Conservation (phyloP, 164 flowering plant species). For the Berberis vulgaris region DNA sequence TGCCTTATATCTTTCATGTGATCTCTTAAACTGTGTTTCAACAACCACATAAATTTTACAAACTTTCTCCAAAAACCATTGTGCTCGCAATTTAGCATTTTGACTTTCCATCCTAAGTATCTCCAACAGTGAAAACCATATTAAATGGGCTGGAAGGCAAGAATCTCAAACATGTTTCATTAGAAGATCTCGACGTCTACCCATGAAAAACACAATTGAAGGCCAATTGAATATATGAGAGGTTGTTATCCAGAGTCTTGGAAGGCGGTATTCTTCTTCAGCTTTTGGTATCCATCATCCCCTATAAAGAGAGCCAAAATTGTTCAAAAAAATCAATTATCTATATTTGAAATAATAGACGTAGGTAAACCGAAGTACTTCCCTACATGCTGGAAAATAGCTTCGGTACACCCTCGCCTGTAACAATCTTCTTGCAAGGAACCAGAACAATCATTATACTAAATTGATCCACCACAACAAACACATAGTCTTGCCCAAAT, state of each 20-base stretch:
- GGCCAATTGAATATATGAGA: background rate
- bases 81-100: background rate
- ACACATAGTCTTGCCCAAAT: background rate
- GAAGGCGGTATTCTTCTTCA: background rate
- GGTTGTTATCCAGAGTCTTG: background rate
- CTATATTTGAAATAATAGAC: background rate
- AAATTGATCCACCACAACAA: background rate
- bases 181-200: background rate
- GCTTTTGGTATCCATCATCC: slow-evolving; percentile 2
- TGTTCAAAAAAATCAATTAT: background rate
- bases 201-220: background rate
- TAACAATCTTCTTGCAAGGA: background rate
- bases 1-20: too few species aligned
- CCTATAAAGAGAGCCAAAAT: background rate
- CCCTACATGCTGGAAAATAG: background rate
- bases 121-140: background rate
- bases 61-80: background rate
- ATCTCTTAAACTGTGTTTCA: too few species aligned
- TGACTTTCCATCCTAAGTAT: background rate
- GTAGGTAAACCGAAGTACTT: background rate
- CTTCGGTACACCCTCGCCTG: background rate
- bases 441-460: background rate
- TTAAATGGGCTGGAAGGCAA: background rate
- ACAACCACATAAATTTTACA: too few species aligned
- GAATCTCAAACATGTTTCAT: background rate